Base-by-base conservation (phyloP, 1,284 basidiomycete genomes). In the Irpex rosettiformis region DNA sequence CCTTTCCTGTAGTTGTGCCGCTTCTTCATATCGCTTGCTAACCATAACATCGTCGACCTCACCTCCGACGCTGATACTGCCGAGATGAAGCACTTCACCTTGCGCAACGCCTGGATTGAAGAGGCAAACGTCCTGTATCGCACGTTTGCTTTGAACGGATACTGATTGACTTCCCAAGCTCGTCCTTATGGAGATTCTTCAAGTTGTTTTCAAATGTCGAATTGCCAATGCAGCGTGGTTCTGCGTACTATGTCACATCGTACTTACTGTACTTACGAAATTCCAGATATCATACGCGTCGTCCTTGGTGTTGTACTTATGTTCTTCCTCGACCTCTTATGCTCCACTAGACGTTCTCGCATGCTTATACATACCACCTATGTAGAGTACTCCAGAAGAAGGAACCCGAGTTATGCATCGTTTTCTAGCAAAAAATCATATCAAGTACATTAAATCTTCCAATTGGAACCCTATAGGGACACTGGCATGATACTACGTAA, bases 41-140 rank as follows among this genome's bases (percentile, higher is more conserved):
- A 86, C 66, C 74, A 83, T 13, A 73, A 72, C 47, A 79, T 89
- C 64, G 78, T 88, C 53, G 84, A 89, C 64, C 75, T 81, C 0
- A 69, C 74, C 8, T 78, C 76, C 13, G 88, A 90, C 64, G 80
- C 80, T 4, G 86, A 89, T 66, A 80, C 84, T 0, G 79, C 85
- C 2, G 89, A 90, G 72, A 89, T 91, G 79, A 77, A 78, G 11
- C 85, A 89, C 68, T 91, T 91, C 65, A 82, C 84, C 42, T 76
- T 91, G 51, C 79, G 82, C 48, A 79, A 88, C 66, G 79, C 89
- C 3, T 79, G 85, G 3, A 85, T 88, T 62, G 86, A 89, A 68
- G 89, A 91, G 62, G 89, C 89, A 10, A 88, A 86, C 64, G 70
- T 75, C 58, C 77, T 91, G 47, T 91, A 90, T 67, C 80, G 86